Conservation (phyloP, 1,284 basidiomycete species). For the Cryptococcus jaspeensis region DNA sequence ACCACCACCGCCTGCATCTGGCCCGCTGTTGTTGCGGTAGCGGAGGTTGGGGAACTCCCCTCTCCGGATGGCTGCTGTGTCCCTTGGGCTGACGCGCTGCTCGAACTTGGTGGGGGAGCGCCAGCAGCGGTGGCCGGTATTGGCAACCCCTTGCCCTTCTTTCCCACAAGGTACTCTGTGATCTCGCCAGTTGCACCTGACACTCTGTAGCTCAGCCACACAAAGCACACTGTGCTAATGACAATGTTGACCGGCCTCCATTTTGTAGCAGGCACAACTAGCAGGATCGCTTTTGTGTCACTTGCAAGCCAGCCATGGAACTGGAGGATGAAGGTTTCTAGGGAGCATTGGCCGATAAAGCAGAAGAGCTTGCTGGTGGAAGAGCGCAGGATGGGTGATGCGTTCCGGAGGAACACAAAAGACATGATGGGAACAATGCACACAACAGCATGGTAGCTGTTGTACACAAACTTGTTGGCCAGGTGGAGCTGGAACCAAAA, state of each 20-base stretch:
- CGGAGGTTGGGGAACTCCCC: background rate
- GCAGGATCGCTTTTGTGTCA: constrained; percentile 78
- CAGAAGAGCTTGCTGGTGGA: constrained; percentile 67
- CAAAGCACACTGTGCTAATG: constrained; percentile 69
- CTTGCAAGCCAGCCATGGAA: constrained; percentile 86
- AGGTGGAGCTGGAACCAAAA: constrained; percentile 75
- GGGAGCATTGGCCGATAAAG: constrained; percentile 75
- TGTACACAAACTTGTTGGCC: constrained; percentile 78
- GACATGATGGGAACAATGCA: constrained; percentile 76
- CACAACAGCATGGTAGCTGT: constrained; percentile 76
- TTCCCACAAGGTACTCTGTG: constrained; percentile 66
- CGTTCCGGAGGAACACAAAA: constrained; percentile 73
- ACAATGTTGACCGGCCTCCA: constrained; percentile 74
- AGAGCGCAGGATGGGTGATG: constrained; percentile 67
- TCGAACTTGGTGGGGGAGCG: background rate
- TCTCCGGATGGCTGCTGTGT: background rate
- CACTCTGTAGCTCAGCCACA: constrained; percentile 73
- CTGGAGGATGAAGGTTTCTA: constrained; percentile 85
- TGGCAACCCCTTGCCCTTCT: constrained; percentile 35
- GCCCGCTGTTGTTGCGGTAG: constrained; percentile 1
- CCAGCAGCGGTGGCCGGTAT: constrained; percentile 20
- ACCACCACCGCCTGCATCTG: constrained; percentile 27
- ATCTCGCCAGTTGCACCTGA: constrained; percentile 71
- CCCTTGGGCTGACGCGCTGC: background rate
- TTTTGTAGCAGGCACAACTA: constrained; percentile 70